Evolutionary conservation across 805 yeast genomes (phyloP).

Genomic region (Yamadazyma laniorum): DNA sequence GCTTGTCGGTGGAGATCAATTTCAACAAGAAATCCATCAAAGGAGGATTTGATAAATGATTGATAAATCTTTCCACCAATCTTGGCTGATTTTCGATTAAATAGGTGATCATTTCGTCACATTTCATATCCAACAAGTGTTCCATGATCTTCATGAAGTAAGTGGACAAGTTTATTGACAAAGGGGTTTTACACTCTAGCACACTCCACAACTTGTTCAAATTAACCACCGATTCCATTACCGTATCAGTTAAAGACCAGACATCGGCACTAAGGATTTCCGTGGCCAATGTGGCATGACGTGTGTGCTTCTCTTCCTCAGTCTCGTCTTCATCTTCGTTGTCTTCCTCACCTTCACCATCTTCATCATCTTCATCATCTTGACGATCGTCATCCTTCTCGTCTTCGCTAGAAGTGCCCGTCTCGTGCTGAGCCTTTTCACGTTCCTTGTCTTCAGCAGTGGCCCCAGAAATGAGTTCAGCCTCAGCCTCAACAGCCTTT

Average conservation of each 20-base stretch:
- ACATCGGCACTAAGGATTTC: conserved; percentile 89
- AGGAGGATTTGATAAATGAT: conserved; percentile 45
- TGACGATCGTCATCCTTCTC: conserved; percentile 13
- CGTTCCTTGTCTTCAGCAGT: conserved; percentile 5
- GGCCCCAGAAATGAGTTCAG: too few species aligned
- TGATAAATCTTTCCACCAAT: conserved; percentile 41
- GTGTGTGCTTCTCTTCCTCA: conserved; percentile 33
- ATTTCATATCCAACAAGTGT: conserved; percentile 47
- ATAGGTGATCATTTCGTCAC: conserved; percentile 46
- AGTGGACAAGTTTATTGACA: conserved; percentile 75
- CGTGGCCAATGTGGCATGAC: conserved; percentile 57
- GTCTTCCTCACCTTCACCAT: conserved; percentile 27
- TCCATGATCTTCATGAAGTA: conserved; percentile 92
- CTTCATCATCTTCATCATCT: conserved; percentile 29
- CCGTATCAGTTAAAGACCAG: conserved; percentile 89
- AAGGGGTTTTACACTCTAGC: conserved; percentile 63
- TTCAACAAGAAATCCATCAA: conserved; percentile 46
- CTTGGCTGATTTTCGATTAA: conserved; percentile 43
- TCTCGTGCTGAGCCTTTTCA: neutral
- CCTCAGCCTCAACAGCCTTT: too few species aligned
- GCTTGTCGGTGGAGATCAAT: conserved; percentile 45
- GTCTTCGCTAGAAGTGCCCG: conserved; percentile 7
- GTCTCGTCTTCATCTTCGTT: conserved; percentile 19
- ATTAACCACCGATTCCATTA: conserved; percentile 69
- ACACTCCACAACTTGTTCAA: conserved; percentile 77